Base-by-base conservation (phyloP, 2,329 filamentous ascomycete species). In the Arthrobotrys pseudoclavata region DNA sequence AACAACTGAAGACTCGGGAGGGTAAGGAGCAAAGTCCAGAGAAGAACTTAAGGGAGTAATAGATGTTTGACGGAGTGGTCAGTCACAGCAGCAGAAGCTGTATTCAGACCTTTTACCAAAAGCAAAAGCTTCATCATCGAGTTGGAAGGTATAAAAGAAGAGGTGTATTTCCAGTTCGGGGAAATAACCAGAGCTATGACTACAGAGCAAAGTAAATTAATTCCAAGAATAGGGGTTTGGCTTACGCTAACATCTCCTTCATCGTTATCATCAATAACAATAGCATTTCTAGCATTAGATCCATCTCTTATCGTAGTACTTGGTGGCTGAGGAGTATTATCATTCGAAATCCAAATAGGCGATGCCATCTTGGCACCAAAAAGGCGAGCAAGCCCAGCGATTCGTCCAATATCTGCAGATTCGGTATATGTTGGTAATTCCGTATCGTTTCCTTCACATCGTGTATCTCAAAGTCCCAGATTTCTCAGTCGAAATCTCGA, bases 71-170 rank as follows among this genome's bases (percentile, higher is more conserved):
- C 10, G 50, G 69, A 52, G 42, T 4, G 12, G 26, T 29, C 31
- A 24, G 31, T 10, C n/a, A 69, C 64, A 40, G 18, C 26, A 45
- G 64, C 57, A 52, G 63, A 53, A 31, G 63, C 48, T 76, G 48
- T 70, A 66, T 69, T 76, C 72, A 24, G 72, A 76, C 72, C 72
- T 76, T 76, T 76, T 76, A 76, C 72, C 72, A 76, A 76, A 76
- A 76, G 71, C 72, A 76, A 76, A 76, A 70, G 72, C 72, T 50
- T 76, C 72, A 76, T 76, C 72, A 76, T 67, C 7, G 26, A 71
- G 68, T 63, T 71, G 45, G 48, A 4, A 37, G 18, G n/a, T 18
- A 10, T 22, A n/a, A n/a, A 53, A 29, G 26, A n/a, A 13, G 3
- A 22, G 9, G 40, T 34, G 12, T 50, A 60, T 57, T 5, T 29